phyloP scores from a whole-genome alignment of 192 early-diverging fungal species.

The Coemansia sp. region DNA sequence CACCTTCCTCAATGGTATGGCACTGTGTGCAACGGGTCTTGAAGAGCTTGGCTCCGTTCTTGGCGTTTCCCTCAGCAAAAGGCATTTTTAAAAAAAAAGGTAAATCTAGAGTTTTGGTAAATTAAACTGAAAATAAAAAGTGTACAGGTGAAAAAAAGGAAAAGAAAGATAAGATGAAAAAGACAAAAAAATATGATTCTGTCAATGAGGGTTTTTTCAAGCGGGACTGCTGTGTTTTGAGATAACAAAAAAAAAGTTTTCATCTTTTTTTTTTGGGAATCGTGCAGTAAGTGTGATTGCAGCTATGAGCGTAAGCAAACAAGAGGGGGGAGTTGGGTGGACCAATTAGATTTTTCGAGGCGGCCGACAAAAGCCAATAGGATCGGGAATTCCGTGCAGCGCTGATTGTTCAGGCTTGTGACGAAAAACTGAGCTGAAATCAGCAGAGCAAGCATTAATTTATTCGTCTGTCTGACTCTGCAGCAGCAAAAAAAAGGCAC shows the following conservation, averaged over 20 bases:
- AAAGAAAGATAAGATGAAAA: conserved; percentile 6
- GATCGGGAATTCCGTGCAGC: too few relatives aligned
- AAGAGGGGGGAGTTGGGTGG: neutral
- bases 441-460: too few relatives aligned
- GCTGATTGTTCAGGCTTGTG: too few relatives aligned
- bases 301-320: conserved; percentile 4
- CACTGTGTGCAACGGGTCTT: conserved; percentile 99
- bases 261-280: neutral
- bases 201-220: neutral
- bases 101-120: neutral
- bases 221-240: neutral
- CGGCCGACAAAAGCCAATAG: neutral
- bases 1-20: conserved; percentile 83
- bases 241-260: neutral
- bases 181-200: neutral
- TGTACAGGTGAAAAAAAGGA: neutral
- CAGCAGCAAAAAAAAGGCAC: too few relatives aligned
- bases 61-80: conserved; percentile 40
- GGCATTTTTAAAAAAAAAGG: conserved; percentile 11
- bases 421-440: too few relatives aligned
- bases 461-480: too few relatives aligned
- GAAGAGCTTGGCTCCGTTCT: conserved; percentile 68
- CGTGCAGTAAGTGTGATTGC: neutral
- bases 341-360: neutral
- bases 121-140: conserved; percentile 1